Evolutionary conservation across 1,139 yeast species (phyloP), one percentile per base, ranked within the genome.

Genomic region (Yamadazyma sp.): DNA sequence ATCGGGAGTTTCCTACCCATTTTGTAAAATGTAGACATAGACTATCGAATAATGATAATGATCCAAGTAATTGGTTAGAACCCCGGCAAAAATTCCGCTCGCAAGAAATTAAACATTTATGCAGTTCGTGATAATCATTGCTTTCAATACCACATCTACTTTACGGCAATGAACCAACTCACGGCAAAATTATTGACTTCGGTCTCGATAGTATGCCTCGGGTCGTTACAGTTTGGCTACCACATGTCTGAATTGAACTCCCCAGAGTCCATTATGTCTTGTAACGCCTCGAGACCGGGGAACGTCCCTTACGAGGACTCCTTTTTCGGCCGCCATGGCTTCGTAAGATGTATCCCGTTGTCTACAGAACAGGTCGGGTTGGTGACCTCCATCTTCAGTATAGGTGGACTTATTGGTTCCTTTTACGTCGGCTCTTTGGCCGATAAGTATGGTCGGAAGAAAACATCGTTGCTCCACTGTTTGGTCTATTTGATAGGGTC

Each of bases 1-100:
- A 79, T 92, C 31, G 98, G 97, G 20, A 92, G 88, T 55, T 92
- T 91, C 57, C 66, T 91, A 52, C 96, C 97, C 1, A 83, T 87
- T 18, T 29, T 35, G 18, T 35, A 35, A 26, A 20, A 27, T 14
- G 26, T 30, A 31, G 16, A 25, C 14, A 33, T 22, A 23, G 6
- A 22, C 11, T 24, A 10, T 9, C 6, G 4, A 9, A n/a, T 26
- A 26, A 28, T 28, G 31, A 28, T 28, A 28, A 28, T 20, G 20
- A 27, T 12, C n/a, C n/a, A n/a, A n/a, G n/a, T n/a, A n/a, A n/a
- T n/a, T n/a, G n/a, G n/a, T n/a, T n/a, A n/a, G n/a, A n/a, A n/a
- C n/a, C n/a, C n/a, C n/a, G n/a, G n/a, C n/a, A n/a, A n/a, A n/a
- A n/a, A n/a, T n/a, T n/a, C n/a, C n/a, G n/a, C n/a, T n/a, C n/a